Conservation (phyloP, 129 eudicot genomes). For the Rutidosis leptorrhynchoides region DNA sequence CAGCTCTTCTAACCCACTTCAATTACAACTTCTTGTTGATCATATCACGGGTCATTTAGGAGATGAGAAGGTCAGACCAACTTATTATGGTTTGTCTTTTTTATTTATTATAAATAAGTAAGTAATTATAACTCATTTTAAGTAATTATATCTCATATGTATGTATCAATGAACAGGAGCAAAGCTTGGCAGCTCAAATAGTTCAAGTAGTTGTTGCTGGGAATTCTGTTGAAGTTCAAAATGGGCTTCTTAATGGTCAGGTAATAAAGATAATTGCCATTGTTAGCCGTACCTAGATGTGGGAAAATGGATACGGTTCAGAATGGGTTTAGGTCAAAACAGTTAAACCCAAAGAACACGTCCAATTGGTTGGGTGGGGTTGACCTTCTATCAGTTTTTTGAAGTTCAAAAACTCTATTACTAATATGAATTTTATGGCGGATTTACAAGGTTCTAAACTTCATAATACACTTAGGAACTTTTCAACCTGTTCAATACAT, state of each 20-base stretch:
- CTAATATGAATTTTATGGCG: background rate
- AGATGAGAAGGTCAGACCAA: slow-evolving; percentile 68
- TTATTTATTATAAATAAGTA: too few species aligned
- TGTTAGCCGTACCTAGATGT: background rate
- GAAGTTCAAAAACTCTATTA: too few species aligned
- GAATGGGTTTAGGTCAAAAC: background rate
- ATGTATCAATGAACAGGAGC: slow-evolving; percentile 55
- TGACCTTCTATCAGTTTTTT: background rate
- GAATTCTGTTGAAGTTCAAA: slow-evolving; percentile 62
- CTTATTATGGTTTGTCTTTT: background rate
- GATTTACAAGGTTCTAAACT: background rate
- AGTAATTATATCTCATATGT: slow-evolving; percentile 10
- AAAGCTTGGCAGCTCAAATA: slow-evolving; percentile 73
- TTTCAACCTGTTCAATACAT: background rate
- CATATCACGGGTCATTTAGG: slow-evolving; percentile 94
- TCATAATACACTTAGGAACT: background rate
- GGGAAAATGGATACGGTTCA: background rate
- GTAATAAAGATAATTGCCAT: slow-evolving; percentile 31
- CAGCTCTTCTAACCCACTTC: slow-evolving; percentile 76
- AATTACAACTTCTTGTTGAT: slow-evolving; percentile 81
- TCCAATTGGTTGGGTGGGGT: background rate
- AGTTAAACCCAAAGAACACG: background rate
- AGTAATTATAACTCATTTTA: background rate
- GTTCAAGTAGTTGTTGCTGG: slow-evolving; percentile 97
- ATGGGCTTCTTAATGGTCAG: slow-evolving; percentile 73